Base-by-base conservation (phyloP, 1,284 basidiomycete genomes). In the Austroboletus niveus region DNA sequence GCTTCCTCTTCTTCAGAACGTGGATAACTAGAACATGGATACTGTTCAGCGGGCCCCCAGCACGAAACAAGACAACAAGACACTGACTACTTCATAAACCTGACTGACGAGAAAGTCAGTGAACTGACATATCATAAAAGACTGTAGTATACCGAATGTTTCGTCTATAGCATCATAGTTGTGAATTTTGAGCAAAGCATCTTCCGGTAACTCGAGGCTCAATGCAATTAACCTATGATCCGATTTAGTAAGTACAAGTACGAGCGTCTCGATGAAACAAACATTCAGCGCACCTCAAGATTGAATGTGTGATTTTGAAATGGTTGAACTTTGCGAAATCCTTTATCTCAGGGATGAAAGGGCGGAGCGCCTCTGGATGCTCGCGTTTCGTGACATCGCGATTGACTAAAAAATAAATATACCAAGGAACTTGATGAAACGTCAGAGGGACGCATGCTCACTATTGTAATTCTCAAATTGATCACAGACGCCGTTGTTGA, bases 391-490 rank as follows among this genome's bases (percentile, higher is more conserved):
- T 71, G 27, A 80, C 65, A 42, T 78, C 68, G n/a, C 71, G 73
- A 53, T 82, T 72, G 48, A 80, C 81, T 82, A 24, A 24, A 3
- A 24, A 24, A 24, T n/a, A n/a, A 17, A 17, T 1, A 24, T 24
- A 24, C 22, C 5, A 24, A 24, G 22, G 22, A 24, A 24, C 17
- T 24, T 24, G 22, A 24, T 24, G 22, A 3, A 24, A 24, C 22
- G 22, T 12, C 32, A 20, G 7, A 14, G 54, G 46, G 20, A 27
- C 17, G 1, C 1, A 17, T 2, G 58, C 75, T 48, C 53, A 82
- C 82, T 72, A 55, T 78, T 80, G 58, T 84, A 85, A 49, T 76
- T 70, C 52, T 85, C 82, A 15, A 83, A 59, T 58, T 82, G 78
- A 59, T 85, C 84, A 3, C 63, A 72, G 20, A 85, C 77, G 7